These are phyloP conservation scores for Vicia sativa DNA, from an alignment of 306 rosid genomes.

Conservation along the genomic window DNA sequence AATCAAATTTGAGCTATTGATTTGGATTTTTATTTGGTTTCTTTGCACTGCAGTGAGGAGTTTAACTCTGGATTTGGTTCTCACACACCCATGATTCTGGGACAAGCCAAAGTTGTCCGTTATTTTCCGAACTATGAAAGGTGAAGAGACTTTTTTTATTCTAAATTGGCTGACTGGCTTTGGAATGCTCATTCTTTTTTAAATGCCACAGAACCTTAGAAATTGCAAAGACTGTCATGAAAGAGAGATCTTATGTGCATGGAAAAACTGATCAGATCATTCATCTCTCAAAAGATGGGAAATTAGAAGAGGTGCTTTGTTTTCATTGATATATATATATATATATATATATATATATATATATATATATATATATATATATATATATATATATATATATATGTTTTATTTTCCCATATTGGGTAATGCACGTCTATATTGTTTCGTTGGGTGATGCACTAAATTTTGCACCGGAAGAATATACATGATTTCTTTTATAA, in stretches of 20 bases:
- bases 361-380: no score
- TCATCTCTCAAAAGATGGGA: slow-evolving; percentile 72
- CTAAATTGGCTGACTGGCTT: slow-evolving; percentile 14
- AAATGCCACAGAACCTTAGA: slow-evolving; percentile 66
- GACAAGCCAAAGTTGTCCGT: slow-evolving; percentile 95
- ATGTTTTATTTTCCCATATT: background rate
- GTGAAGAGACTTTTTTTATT: slow-evolving; percentile 44
- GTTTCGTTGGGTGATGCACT: background rate
- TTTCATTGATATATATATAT: slow-evolving; percentile 28
- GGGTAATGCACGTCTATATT: slow-evolving; percentile 8
- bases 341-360: no score
- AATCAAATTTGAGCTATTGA: slow-evolving; percentile 30
- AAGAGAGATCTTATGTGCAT: slow-evolving; percentile 63
- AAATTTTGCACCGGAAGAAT: slow-evolving; percentile 14
- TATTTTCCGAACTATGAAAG: slow-evolving; percentile 83
- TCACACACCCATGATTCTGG: slow-evolving; percentile 90
- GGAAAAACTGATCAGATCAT: slow-evolving; percentile 69
- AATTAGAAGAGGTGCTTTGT: slow-evolving; percentile 70
- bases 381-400: no score
- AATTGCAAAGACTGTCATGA: slow-evolving; percentile 75
- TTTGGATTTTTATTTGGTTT: slow-evolving; percentile 39
- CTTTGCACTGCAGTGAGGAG: slow-evolving; percentile 66
- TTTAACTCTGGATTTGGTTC: slow-evolving; percentile 92
- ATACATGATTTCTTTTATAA: slow-evolving; percentile 8
- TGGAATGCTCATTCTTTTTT: slow-evolving; percentile 41